Percentiles rank a stretch among this genome's conserved stretches.
Conservation (phyloP, 2,329 filamentous ascomycete genomes). For the Setomelanomma holmii region DNA sequence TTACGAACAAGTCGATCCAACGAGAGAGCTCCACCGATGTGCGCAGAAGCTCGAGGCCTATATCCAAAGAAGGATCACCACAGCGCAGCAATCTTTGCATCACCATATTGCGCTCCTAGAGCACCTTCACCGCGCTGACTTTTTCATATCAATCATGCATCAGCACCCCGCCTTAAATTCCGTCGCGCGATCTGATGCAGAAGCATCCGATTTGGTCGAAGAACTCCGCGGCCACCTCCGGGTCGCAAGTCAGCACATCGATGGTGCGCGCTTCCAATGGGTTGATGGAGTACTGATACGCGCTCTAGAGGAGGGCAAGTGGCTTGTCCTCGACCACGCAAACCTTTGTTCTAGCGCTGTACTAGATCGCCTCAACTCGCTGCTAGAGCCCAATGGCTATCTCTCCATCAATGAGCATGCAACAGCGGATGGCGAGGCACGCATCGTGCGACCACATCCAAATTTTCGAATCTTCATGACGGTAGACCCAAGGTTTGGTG, state of each 20-base stretch:
- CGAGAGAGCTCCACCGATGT: slow-evolving; percentile 72
- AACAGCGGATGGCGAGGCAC: slow-evolving; percentile 78
- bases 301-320: slow-evolving; percentile 83
- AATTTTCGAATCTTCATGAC: slow-evolving; percentile 94
- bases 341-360: slow-evolving; percentile 97
- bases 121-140: slow-evolving; percentile 14
- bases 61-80: slow-evolving; percentile 52
- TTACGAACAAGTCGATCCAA: slow-evolving; percentile 90
- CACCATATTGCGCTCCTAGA: slow-evolving; percentile 30
- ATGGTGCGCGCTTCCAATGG: slow-evolving; percentile 91
- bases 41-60: slow-evolving; percentile 61
- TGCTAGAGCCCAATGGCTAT: slow-evolving; percentile 88
- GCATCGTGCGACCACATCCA: slow-evolving; percentile 80
- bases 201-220: slow-evolving; percentile 49
- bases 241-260: slow-evolving; percentile 61
- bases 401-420: slow-evolving; percentile 94
- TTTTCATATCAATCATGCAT: neutral
- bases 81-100: slow-evolving; percentile 9
- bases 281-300: slow-evolving; percentile 90
- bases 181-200: slow-evolving; percentile 18
- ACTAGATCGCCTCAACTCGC: slow-evolving; percentile 89
- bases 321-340: slow-evolving; percentile 95
- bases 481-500: slow-evolving; percentile 88
- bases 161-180: slow-evolving; percentile 17
- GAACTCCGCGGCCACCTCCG: slow-evolving; percentile 61